Evolutionary conservation across 2,329 filamentous ascomycete species (phyloP), one percentile per base, ranked within the genome.

Genomic region (Epicoccum sorghinum): DNA sequence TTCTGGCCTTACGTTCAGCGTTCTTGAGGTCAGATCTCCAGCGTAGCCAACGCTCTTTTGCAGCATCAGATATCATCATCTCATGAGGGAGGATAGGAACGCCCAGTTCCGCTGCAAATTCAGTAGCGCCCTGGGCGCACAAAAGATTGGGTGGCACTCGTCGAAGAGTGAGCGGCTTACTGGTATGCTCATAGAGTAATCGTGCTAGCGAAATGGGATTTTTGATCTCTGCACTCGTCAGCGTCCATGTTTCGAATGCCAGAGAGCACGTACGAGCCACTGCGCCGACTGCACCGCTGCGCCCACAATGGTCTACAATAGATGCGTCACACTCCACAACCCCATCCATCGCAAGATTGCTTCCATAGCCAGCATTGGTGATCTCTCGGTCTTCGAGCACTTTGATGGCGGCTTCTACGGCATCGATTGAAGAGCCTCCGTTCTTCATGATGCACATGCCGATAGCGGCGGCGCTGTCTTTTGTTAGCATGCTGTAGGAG

Each of bases 301-400:
- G 87, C 37, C 96, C 95, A 45, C 88, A 80, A 71, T 98, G 90
- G 68, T 99, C 93, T 36, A 99, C 89, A 48, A 99, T 85, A 0
- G 91, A 93, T 50, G 95, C 95, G 79, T 99, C 95, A 65, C 93
- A 96, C 74, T 99, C 95, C 10, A 98, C 95, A 1, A 87, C 85
- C 1, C 95, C 95, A 64, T 97, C 89, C 59, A 96, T 90, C 39
- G 91, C 88, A 23, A 99, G 80, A 67, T 99, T 99, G 76, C 95
- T 99, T 41, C 96, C 95, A 71, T 90, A 98, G 0, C 95, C 95
- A 33, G 93, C 90, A 73, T 99, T 99, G 32, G 96, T 99, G 62
- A 99, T 96, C 67, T 97, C 92, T 52, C 89, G 88, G 71, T 99
- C 91, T 76, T 99, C 95, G 14, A 99, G 85, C 18, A 91, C 82